phyloP scores from a whole-genome alignment of 139 green algal genomes.

The Haematococcus lacustris region DNA sequence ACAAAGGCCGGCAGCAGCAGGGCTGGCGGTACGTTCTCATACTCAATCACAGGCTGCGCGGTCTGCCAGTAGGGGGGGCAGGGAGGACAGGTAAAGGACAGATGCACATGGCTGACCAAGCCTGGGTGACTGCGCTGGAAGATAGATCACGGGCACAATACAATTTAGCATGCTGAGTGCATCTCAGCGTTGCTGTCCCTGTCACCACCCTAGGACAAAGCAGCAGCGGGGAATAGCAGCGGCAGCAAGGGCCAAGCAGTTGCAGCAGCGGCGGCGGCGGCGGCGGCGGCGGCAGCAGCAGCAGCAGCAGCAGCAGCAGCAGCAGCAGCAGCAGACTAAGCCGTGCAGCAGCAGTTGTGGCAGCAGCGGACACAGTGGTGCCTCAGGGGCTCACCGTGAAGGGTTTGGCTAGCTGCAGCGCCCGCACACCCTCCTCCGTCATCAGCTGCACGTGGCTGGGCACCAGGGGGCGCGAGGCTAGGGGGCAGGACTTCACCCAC shows the following conservation, averaged over 20 bases:
- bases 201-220: no score
- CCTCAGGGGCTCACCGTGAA: background rate
- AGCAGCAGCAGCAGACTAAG: no score
- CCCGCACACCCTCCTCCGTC: conserved; percentile 61
- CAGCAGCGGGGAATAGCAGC: no score
- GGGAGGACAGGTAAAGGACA: conserved; percentile 7
- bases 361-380: background rate
- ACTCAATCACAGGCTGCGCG: conserved; percentile 32
- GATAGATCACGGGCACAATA: background rate
- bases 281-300: background rate
- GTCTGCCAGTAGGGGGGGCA: conserved; percentile 10
- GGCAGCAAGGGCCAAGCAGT: conserved; percentile 16
- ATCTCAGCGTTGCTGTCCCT: no score
- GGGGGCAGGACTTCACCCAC: conserved; percentile 68
- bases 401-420: conserved; percentile 45
- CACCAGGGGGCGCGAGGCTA: conserved; percentile 64
- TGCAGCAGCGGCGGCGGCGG: background rate
- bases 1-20: conserved; percentile 71
- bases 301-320: background rate
- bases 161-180: background rate
- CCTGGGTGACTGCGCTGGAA: background rate
- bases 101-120: no score
- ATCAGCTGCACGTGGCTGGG: conserved; percentile 47
- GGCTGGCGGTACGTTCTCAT: conserved; percentile 66
- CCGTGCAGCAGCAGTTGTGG: no score